Percentiles rank a stretch among this genome's conserved stretches.
These are phyloP conservation scores for Cornus controversa DNA, from an alignment of 148 eudicot genomes.

Conservation along the genomic window DNA sequence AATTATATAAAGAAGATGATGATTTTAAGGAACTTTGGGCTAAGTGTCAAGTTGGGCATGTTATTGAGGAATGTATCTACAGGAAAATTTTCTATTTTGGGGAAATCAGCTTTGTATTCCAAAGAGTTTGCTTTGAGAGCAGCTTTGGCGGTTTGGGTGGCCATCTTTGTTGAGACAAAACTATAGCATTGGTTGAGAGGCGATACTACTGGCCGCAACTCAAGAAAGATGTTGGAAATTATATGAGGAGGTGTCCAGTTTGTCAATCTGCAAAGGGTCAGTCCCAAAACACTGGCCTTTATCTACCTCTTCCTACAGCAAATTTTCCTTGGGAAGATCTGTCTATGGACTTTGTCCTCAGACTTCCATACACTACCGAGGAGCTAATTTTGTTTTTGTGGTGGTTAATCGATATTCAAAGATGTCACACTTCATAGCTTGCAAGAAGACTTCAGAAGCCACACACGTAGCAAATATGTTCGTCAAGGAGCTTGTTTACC, in stretches of 20 bases:
- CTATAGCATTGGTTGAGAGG: neutral
- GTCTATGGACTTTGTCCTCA: conserved; percentile 12
- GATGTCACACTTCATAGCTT: conserved; percentile 19
- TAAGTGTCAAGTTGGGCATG: neutral
- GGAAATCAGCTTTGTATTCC: conserved; percentile 11
- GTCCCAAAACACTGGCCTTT: neutral
- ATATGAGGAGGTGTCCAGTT: neutral
- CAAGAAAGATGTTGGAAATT: neutral
- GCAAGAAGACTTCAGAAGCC: neutral
- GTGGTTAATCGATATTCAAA: conserved; percentile 18
- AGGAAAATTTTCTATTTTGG: neutral
- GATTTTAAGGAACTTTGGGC: neutral
- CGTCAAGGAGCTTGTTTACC: neutral
- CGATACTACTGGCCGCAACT: conserved; percentile 11
- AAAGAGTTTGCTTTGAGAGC: neutral
- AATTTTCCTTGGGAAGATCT: conserved; percentile 1
- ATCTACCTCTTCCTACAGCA: neutral
- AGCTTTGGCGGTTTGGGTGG: neutral
- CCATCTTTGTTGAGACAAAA: conserved; percentile 1
- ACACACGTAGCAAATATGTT: neutral
- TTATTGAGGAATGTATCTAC: neutral
- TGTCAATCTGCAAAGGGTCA: neutral
- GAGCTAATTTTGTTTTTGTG: conserved; percentile 10
- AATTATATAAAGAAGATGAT: neutral
- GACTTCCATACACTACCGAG: conserved; percentile 8